phyloP scores from a whole-genome alignment of 306 rosid species.

The Castanea sativa region DNA sequence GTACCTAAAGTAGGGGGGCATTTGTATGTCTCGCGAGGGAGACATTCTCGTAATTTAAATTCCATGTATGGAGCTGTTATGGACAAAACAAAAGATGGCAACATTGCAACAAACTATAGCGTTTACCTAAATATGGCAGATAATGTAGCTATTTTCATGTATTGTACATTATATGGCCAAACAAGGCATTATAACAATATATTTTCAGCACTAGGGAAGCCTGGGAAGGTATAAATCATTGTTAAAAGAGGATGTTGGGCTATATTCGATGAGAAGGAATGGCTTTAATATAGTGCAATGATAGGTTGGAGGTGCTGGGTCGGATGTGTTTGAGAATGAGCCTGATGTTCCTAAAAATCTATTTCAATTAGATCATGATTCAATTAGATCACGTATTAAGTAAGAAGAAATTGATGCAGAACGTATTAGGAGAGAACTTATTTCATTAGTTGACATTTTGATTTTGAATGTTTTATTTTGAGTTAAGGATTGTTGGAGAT shows the following conservation, averaged over 20 bases:
- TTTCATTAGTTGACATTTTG: too few relatives aligned
- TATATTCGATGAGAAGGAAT: neutral
- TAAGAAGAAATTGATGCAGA: too few relatives aligned
- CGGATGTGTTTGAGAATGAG: constrained; percentile 36
- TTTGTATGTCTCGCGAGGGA: neutral
- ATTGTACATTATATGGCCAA: too few relatives aligned
- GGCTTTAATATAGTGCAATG: constrained; percentile 23
- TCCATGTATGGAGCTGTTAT: neutral
- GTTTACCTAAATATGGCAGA: too few relatives aligned
- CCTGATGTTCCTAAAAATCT: constrained; percentile 9
- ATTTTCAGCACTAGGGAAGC: neutral
- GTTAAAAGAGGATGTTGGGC: neutral
- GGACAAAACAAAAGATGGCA: neutral
- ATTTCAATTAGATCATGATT: neutral
- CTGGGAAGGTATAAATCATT: neutral
- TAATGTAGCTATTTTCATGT: too few relatives aligned
- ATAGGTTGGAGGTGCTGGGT: constrained; percentile 32
- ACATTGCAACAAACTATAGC: too few relatives aligned
- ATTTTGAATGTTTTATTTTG: too few relatives aligned
- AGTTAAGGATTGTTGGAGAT: too few relatives aligned
- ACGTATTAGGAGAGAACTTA: too few relatives aligned
- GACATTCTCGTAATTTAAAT: neutral
- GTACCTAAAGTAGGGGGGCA: neutral
- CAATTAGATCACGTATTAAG: neutral
- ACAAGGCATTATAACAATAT: neutral